Evolutionary conservation across 345 rosid species (phyloP).

Genomic region (Citrus australasica): DNA sequence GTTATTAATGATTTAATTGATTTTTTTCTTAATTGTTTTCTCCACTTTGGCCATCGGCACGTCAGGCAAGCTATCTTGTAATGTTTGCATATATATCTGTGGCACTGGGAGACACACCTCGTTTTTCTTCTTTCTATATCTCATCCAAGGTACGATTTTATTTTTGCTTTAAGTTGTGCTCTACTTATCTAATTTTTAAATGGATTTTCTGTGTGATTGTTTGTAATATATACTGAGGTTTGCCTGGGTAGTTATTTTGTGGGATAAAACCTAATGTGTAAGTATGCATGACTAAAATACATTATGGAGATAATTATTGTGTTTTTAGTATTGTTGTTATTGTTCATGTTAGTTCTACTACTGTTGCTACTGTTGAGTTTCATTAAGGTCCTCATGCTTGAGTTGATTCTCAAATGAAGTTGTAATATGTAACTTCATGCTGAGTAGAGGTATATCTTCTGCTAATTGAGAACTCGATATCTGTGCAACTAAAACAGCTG

Average conservation of each 20-base stretch:
- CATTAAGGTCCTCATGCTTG: neutral
- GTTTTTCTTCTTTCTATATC: constrained; percentile 56
- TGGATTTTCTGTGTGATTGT: constrained; percentile 8
- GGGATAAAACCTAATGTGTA: neutral
- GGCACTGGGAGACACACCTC: constrained; percentile 75
- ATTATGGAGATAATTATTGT: neutral
- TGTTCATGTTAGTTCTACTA: neutral
- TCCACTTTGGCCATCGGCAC: neutral
- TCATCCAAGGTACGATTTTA: constrained; percentile 69
- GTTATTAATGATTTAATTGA: neutral
- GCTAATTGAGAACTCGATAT: neutral
- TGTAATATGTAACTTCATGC: neutral
- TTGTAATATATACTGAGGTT: neutral
- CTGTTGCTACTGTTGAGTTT: neutral
- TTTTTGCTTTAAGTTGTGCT: constrained; percentile 1
- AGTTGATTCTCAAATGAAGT: neutral
- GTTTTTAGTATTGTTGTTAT: neutral
- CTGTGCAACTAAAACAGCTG: neutral
- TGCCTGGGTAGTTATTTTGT: neutral
- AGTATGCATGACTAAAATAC: neutral
- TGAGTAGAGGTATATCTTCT: neutral
- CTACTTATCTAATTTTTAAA: neutral
- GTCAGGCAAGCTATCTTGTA: constrained; percentile 88
- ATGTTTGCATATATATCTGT: constrained; percentile 92
- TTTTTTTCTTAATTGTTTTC: neutral